phyloP scores from a whole-genome alignment of 345 rosid genomes.

The Pseudoturritis turrita region DNA sequence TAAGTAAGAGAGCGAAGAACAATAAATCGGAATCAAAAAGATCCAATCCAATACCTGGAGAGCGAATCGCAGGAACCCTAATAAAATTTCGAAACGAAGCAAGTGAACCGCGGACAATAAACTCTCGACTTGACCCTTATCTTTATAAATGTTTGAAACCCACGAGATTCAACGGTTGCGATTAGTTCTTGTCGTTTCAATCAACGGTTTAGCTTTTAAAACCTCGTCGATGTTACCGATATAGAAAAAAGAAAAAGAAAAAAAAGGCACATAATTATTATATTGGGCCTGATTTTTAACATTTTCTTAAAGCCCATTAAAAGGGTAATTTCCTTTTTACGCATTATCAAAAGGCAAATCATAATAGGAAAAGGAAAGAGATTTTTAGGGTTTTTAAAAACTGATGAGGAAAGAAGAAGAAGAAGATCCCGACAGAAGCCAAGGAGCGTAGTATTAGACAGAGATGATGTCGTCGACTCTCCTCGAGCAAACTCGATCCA shows the following conservation, averaged over 20 bases:
- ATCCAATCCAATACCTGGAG: conserved; percentile 23
- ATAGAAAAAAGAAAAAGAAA: neutral
- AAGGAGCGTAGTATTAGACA: too few relatives aligned
- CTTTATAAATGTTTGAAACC: conserved; percentile 10
- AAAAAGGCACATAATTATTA: neutral
- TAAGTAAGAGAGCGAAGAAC: neutral
- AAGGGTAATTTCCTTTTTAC: neutral
- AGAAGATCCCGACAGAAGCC: conserved; percentile 25
- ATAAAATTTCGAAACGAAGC: neutral
- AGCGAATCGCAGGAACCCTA: conserved; percentile 23
- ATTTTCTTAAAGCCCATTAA: conserved; percentile 20
- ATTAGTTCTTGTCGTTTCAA: neutral
- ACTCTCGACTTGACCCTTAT: neutral
- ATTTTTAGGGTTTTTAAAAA: too few relatives aligned
- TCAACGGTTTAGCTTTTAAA: conserved; percentile 19
- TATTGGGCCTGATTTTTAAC: neutral
- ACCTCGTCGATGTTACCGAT: conserved; percentile 3
- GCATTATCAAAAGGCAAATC: neutral
- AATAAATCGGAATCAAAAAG: neutral
- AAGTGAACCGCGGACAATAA: conserved; percentile 13
- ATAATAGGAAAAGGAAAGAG: neutral
- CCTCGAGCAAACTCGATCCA: conserved; percentile 61
- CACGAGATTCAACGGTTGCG: conserved; percentile 16
- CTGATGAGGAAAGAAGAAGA: too few relatives aligned
- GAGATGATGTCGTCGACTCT: conserved; percentile 67